phyloP scores from a whole-genome alignment of 164 flowering plant species.

The Taxillus chinensis region DNA sequence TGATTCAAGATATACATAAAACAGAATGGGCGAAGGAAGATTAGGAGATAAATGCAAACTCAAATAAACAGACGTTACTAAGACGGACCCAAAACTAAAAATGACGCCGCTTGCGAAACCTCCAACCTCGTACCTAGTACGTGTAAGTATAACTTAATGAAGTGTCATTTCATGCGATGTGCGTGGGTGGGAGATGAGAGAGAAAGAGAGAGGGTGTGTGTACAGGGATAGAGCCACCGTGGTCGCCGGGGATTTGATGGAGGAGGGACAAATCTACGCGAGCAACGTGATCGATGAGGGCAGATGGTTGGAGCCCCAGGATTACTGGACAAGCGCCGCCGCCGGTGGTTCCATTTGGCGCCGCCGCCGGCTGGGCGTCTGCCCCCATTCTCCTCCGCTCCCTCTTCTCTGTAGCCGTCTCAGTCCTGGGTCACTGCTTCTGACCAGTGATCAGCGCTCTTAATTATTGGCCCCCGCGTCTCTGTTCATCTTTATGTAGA shows the following conservation, averaged over 20 bases:
- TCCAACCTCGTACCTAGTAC: too few relatives aligned
- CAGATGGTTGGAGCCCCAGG: conserved; percentile 78
- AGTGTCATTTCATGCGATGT: too few relatives aligned
- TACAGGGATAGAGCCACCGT: conserved; percentile 85
- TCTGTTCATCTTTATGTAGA: too few relatives aligned
- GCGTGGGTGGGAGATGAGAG: neutral
- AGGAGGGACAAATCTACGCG: conserved; percentile 77
- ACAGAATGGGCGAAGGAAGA: too few relatives aligned
- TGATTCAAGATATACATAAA: too few relatives aligned
- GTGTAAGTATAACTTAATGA: too few relatives aligned
- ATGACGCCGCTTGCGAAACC: too few relatives aligned
- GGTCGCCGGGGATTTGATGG: conserved; percentile 71
- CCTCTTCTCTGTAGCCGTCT: neutral
- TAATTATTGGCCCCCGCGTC: neutral
- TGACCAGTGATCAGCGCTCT: neutral
- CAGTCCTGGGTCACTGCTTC: too few relatives aligned
- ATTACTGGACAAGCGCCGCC: conserved; percentile 30
- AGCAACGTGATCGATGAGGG: conserved; percentile 82
- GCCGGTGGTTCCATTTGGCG: neutral
- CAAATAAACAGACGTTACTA: too few relatives aligned
- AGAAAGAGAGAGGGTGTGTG: neutral
- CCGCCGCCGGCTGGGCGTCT: conserved; percentile 22
- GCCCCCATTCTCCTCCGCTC: neutral
- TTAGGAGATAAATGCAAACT: too few relatives aligned
- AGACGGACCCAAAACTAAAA: too few relatives aligned